Evolutionary conservation across 2,329 filamentous ascomycete genomes (phyloP), one percentile per base, ranked within the genome.

Genomic region (Ophiostoma pallidulum): DNA sequence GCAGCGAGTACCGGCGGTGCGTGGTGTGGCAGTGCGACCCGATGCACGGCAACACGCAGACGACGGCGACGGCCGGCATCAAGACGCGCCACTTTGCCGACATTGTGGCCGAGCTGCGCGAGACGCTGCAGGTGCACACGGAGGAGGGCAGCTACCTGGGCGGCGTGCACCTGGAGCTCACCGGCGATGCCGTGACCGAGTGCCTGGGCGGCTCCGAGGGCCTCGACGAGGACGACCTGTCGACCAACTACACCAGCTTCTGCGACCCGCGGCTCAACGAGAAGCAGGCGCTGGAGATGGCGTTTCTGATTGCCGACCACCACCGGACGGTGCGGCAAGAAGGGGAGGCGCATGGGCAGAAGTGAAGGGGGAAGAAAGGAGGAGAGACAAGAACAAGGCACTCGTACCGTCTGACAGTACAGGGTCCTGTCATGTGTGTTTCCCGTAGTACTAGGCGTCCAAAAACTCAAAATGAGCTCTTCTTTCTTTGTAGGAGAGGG

Each of bases 1-100:
- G 74, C 57, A 90, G 85, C 49, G 88, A 82, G 65, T 80, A 79
- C 65, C 64, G 64, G 40, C 65, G 71, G 43, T 44, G 46, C 32
- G 88, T 94, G 4, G 87, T 96, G 57, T 97, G 91, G 91, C 92
- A 97, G 69, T 97, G 91, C 68, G 92, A 98, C 66, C 92, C 92
- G 19, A 98, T 98, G 92, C 92, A 98, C 67, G 92, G 92, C 53
- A 84, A 84, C 66, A 84, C 80, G 32, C 69, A 74, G 37, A 75
- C 77, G 31, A 74, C 77, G 18, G 91, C 86, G 0, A 75, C 78
- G 0, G 70, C 77, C 0, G 89, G 89, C 22, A 79, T 96, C 68
- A 98, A 98, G 73, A 98, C 92, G 2, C 79, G 92, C 14, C 83
- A 85, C 47, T 98, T 98, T 72, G 78, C 78, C 53, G 85, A 92